phyloP scores from a whole-genome alignment of 2,329 filamentous ascomycete species.

The Fusarium nematophilum region DNA sequence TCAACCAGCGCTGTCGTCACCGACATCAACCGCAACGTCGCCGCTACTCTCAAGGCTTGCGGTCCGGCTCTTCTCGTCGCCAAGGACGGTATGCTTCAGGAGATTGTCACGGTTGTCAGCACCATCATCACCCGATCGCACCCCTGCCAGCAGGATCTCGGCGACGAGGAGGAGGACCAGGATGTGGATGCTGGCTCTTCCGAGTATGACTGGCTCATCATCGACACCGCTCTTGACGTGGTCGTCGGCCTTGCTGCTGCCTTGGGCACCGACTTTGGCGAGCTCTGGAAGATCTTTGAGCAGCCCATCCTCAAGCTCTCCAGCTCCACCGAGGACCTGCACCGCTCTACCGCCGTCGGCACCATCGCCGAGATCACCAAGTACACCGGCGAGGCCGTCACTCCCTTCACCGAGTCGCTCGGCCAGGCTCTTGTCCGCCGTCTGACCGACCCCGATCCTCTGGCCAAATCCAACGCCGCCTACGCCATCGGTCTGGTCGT shows the following conservation, averaged over 20 bases:
- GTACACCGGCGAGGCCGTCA: constrained; percentile 84
- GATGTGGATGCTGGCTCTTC: constrained; percentile 82
- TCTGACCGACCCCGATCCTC: constrained; percentile 86
- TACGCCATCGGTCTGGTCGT: constrained; percentile 90
- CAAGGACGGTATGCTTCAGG: constrained; percentile 74
- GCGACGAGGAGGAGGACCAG: constrained; percentile 80
- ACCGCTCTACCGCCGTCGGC: constrained; percentile 90
- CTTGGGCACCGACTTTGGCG: constrained; percentile 81
- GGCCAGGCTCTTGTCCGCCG: constrained; percentile 87
- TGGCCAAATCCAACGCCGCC: constrained; percentile 94
- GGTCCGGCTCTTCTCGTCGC: constrained; percentile 86
- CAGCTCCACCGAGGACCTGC: constrained; percentile 84
- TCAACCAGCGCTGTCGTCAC: constrained; percentile 81
- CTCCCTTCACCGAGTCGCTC: constrained; percentile 81
- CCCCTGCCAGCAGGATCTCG: constrained; percentile 91
- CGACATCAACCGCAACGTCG: constrained; percentile 94
- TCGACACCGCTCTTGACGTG: constrained; percentile 94
- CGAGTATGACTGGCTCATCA: constrained; percentile 97
- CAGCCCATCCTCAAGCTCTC: constrained; percentile 90
- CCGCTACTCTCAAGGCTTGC: constrained; percentile 89
- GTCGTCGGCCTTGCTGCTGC: constrained; percentile 85
- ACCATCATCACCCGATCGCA: constrained; percentile 90
- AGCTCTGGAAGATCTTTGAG: constrained; percentile 96
- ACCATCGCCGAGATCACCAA: constrained; percentile 91
- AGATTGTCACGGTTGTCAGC: constrained; percentile 79